These are phyloP conservation scores for Bryoerythrophyllum caledonicum DNA, from an alignment of 225 moss, liverwort and hornwort species.

Conservation along the genomic window DNA sequence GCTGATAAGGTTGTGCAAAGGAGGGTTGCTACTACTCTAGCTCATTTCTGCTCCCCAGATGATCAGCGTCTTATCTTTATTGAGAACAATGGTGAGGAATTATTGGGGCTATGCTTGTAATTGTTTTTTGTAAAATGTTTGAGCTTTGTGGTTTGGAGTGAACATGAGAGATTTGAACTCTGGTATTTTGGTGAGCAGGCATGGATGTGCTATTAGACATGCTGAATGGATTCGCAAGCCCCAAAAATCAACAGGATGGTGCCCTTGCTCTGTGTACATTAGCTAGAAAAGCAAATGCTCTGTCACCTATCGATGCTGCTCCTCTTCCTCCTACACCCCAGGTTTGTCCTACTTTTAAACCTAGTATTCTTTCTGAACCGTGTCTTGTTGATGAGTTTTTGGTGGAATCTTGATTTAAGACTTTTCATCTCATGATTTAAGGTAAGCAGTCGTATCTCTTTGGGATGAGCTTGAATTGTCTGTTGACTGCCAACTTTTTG, in stretches of 20 bases:
- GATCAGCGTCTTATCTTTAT: slow-evolving; percentile 95
- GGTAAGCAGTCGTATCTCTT: not conserved
- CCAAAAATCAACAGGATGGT: slow-evolving; percentile 91
- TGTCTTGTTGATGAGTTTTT: not conserved
- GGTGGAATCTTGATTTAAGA: not conserved
- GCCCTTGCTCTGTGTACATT: slow-evolving; percentile 88
- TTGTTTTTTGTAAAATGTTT: not conserved
- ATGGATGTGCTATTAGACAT: slow-evolving; percentile 97
- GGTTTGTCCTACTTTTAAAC: slow-evolving; percentile 37
- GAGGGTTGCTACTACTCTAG: slow-evolving; percentile 90
- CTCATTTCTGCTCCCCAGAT: slow-evolving; percentile 90
- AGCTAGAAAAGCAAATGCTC: slow-evolving; percentile 86
- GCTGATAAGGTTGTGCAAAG: slow-evolving; percentile 90
- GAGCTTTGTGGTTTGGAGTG: slow-evolving; percentile 11
- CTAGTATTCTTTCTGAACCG: not conserved
- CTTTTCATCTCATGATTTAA: not conserved
- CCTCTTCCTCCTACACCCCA: slow-evolving; percentile 97
- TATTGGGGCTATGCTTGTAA: not conserved
- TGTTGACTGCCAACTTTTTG: slow-evolving; percentile 10
- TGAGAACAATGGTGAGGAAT: slow-evolving; percentile 78
- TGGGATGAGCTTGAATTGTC: slow-evolving; percentile 9
- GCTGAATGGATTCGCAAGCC: slow-evolving; percentile 68
- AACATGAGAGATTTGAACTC: not conserved
- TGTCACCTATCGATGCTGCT: slow-evolving; percentile 88
- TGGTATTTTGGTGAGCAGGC: slow-evolving; percentile 49